phyloP scores from a whole-genome alignment of 2,329 filamentous ascomycete species.

The Podosphaera leucotricha region DNA sequence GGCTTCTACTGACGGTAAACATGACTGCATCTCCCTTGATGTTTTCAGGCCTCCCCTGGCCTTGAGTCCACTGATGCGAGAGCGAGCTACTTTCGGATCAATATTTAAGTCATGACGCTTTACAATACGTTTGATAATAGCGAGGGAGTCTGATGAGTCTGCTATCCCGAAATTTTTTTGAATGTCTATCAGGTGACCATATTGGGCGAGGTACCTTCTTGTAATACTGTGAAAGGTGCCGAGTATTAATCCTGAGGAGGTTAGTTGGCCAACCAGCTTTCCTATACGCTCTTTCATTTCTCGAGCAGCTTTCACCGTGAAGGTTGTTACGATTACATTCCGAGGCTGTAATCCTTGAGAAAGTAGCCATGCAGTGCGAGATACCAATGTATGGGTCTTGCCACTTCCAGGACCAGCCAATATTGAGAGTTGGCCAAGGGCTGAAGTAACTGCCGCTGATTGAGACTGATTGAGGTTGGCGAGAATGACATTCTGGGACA shows the following conservation, averaged over 20 bases:
- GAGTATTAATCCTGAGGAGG: slow-evolving; percentile 55
- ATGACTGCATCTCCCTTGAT: slow-evolving; percentile 16
- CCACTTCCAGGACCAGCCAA: slow-evolving; percentile 48
- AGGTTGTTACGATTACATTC: slow-evolving; percentile 86
- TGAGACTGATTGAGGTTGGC: slow-evolving; percentile 41
- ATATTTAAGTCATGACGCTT: slow-evolving; percentile 46
- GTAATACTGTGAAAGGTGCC: slow-evolving; percentile 93
- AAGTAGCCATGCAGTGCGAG: slow-evolving; percentile 74
- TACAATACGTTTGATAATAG: slow-evolving; percentile 61
- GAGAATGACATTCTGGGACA: slow-evolving; percentile 20
- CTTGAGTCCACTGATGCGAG: slow-evolving; percentile 51
- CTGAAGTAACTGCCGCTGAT: slow-evolving; percentile 36
- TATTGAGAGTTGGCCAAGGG: slow-evolving; percentile 33
- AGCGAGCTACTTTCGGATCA: slow-evolving; percentile 45
- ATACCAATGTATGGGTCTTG: slow-evolving; percentile 88
- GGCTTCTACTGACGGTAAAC: slow-evolving; percentile 22
- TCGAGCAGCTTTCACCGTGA: slow-evolving; percentile 80
- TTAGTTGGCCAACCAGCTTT: slow-evolving; percentile 51
- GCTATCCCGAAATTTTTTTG: slow-evolving; percentile 73
- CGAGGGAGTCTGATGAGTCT: slow-evolving; percentile 56
- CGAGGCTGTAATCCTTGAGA: slow-evolving; percentile 51
- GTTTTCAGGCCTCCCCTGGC: slow-evolving; percentile 28
- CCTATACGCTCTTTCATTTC: slow-evolving; percentile 86
- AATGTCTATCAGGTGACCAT: slow-evolving; percentile 66
- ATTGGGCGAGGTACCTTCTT: slow-evolving; percentile 58